phyloP scores from a whole-genome alignment of 495 filamentous ascomycete genomes.

The Lasiosphaeria ovina region DNA sequence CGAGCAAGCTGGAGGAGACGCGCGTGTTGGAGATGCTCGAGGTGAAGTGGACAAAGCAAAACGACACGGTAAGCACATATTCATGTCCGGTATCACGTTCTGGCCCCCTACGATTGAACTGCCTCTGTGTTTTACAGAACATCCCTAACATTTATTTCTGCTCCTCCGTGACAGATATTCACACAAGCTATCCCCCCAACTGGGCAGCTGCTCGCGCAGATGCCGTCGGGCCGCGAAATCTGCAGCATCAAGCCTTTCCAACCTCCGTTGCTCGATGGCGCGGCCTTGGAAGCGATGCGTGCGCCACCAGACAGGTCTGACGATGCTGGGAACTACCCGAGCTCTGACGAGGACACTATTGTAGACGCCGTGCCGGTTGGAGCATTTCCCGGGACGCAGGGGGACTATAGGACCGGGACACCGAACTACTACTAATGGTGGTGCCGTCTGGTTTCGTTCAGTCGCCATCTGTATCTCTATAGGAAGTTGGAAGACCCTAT shows the following conservation, averaged over 20 bases:
- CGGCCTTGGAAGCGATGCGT: slow-evolving; percentile 54
- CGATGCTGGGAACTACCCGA: slow-evolving; percentile 41
- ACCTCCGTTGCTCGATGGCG: slow-evolving; percentile 55
- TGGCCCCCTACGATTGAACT: background rate
- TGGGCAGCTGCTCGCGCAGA: slow-evolving; percentile 64
- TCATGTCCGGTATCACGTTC: too few relatives aligned
- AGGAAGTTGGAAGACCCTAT: too few relatives aligned
- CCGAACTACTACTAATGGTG: slow-evolving; percentile 38
- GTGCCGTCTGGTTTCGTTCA: background rate
- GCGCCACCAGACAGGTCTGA: slow-evolving; percentile 49
- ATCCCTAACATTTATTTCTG: too few relatives aligned
- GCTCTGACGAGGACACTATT: slow-evolving; percentile 46
- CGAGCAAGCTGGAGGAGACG: slow-evolving; percentile 79
- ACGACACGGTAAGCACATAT: slow-evolving; percentile 72
- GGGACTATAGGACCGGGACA: slow-evolving; percentile 36
- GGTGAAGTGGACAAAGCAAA: slow-evolving; percentile 85
- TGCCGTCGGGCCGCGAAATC: slow-evolving; percentile 87
- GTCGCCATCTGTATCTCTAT: background rate
- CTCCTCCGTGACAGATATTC: slow-evolving; percentile 24
- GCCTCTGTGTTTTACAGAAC: background rate
- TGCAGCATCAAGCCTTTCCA: slow-evolving; percentile 62
- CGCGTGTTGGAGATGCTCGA: slow-evolving; percentile 83
- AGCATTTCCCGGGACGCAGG: slow-evolving; percentile 38
- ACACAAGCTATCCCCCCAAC: slow-evolving; percentile 73
- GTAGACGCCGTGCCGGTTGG: slow-evolving; percentile 27